Base-by-base conservation (phyloP, 805 yeast genomes). In the Candida montana region DNA sequence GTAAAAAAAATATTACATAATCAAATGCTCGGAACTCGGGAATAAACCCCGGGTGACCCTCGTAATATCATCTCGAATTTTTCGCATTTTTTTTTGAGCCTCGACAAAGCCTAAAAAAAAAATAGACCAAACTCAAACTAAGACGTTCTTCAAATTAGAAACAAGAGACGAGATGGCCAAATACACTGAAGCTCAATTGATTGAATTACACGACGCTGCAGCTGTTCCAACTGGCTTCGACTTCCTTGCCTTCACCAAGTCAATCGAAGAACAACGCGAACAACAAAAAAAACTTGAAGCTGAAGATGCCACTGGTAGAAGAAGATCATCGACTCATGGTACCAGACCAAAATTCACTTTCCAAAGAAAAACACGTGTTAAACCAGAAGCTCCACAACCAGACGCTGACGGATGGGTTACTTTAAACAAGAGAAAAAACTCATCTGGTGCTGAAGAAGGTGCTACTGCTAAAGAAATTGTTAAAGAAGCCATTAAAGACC, bases 361-460 rank as follows among this genome's bases (percentile, higher is more conserved):
- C 57, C 74, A 74, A 63, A 69, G 67, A 41, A 52, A 50, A 44
- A 52, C 55, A 40, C 51, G 52, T 42, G 49, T 39, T 32, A 52
- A 51, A 34, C 45, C 43, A 15, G 50, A 48, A 20, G 67, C 69
- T 35, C 68, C 67, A 44, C 71, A 67, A 45, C 74, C 81, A 28
- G 95, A 84, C 57, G 83, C 80, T 44, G 91, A 85, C 48, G 95
- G 95, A 35, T 85, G 93, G 91, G 83, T 83, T 44, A 81, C 91
- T 18, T 64, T 74, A 48, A 72, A 67, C 52, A 68, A 68, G 44
- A 50, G 52, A 24, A 60, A 61, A 47, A 61, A 54, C 38, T 65
- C 73, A 12, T 70, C 75, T 44, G 78, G 77, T 51, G 63, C 65
- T 43, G 77, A 70, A 15, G 77, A 69, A 16, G 72, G 61, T 37